Conservation (phyloP, 495 filamentous ascomycete genomes). For the Aspergillus leporis region DNA sequence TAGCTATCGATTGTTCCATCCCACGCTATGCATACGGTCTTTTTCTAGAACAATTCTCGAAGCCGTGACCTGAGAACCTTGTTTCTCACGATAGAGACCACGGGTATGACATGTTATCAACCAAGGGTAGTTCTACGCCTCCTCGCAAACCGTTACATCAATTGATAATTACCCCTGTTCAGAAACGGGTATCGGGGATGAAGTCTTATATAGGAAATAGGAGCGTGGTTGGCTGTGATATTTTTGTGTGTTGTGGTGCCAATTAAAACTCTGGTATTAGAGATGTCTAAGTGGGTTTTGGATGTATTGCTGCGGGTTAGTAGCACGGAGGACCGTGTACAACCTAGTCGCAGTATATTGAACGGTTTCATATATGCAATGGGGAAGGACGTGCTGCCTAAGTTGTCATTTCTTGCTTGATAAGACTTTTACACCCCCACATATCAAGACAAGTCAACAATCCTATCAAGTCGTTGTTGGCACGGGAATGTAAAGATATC, state of each 20-base stretch:
- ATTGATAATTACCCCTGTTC: neutral
- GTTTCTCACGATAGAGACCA: neutral
- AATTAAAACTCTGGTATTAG: neutral
- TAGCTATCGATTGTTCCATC: neutral
- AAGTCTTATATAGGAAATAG: neutral
- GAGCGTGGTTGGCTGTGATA: neutral
- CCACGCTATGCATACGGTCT: neutral
- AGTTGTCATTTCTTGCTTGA: neutral
- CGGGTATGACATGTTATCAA: neutral
- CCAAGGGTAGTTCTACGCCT: neutral
- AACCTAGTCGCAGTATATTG: neutral
- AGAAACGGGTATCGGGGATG: neutral
- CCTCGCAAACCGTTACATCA: neutral
- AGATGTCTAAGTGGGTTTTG: neutral
- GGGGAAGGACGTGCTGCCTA: neutral
- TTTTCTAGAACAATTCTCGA: conserved; percentile 5
- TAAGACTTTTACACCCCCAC: neutral
- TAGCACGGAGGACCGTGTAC: neutral
- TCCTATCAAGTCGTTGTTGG: neutral
- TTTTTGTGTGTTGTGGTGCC: neutral
- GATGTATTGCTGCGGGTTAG: neutral
- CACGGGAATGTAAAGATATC: neutral
- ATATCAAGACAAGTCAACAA: neutral
- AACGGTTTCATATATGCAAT: neutral
- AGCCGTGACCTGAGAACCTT: neutral